Conservation (phyloP, 2,329 filamentous ascomycete species). For the Onygenales sp. region DNA sequence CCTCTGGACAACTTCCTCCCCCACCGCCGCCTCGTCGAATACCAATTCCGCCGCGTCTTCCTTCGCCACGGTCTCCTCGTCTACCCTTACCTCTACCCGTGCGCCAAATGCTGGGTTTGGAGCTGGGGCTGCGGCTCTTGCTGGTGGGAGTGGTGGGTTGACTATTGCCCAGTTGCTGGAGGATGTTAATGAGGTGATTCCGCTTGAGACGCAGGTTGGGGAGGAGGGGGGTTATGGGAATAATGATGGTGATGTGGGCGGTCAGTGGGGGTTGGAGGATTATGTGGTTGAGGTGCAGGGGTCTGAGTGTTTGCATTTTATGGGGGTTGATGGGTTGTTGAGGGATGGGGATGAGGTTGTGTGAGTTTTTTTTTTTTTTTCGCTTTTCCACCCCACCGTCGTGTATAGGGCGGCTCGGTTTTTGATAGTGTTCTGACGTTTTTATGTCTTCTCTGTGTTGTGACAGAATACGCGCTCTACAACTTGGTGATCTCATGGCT, state of each 20-base stretch:
- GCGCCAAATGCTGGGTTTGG: slow-evolving; percentile 25
- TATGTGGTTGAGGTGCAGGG: slow-evolving; percentile 75
- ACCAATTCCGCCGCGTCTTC: slow-evolving; percentile 18
- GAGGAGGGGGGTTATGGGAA: slow-evolving; percentile 16
- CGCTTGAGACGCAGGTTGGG: slow-evolving; percentile 58
- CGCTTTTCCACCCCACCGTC: neutral
- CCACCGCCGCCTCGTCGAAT: slow-evolving; percentile 25
- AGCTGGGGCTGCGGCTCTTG: slow-evolving; percentile 11
- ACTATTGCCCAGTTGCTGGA: slow-evolving; percentile 70
- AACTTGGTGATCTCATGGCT: slow-evolving; percentile 62
- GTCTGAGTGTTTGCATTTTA: slow-evolving; percentile 85
- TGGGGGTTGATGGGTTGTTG: slow-evolving; percentile 58
- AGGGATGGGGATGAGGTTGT: slow-evolving; percentile 77
- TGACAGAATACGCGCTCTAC: slow-evolving; percentile 65
- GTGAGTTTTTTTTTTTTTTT: slow-evolving; percentile 40
- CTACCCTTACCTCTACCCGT: slow-evolving; percentile 22
- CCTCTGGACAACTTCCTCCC: slow-evolving; percentile 55
- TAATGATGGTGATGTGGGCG: slow-evolving; percentile 11
- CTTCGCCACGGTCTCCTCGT: slow-evolving; percentile 13
- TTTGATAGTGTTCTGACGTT: slow-evolving; percentile 2
- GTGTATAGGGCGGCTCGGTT: too few species aligned
- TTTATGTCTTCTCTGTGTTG: neutral
- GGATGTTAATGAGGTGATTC: slow-evolving; percentile 68
- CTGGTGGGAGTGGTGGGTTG: slow-evolving; percentile 40
- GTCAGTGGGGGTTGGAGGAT: slow-evolving; percentile 73